Percentiles rank a stretch among this genome's conserved stretches.
Conservation (phyloP, 192 early-diverging fungal species). For the Thoreauomyces humboldtii region DNA sequence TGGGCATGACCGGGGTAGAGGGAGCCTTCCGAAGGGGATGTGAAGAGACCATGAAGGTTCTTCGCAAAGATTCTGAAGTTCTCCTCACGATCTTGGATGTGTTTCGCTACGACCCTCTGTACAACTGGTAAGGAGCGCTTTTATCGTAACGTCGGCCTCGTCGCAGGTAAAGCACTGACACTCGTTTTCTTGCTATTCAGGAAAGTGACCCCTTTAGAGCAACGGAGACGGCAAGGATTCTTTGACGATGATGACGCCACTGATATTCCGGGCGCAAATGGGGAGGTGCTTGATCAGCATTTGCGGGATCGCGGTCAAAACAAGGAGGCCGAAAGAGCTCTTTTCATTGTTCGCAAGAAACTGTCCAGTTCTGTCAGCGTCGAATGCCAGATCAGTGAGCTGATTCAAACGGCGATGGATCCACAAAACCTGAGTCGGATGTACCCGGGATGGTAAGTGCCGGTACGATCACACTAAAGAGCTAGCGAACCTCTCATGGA, state of each 20-base stretch:
- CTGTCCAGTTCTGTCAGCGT: slow-evolving; percentile 56
- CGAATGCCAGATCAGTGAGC: slow-evolving; percentile 71
- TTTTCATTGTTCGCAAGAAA: slow-evolving; percentile 62
- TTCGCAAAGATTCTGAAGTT: slow-evolving; percentile 77
- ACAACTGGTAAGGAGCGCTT: slow-evolving; percentile 52
- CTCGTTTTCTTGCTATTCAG: not conserved
- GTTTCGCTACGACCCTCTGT: slow-evolving; percentile 89
- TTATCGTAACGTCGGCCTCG: slow-evolving; percentile 10
- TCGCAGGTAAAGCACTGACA: not conserved
- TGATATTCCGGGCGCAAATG: not conserved
- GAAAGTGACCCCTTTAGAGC: slow-evolving; percentile 30
- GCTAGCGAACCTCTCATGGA: too few species aligned
- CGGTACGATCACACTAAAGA: too few species aligned
- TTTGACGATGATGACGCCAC: slow-evolving; percentile 6
- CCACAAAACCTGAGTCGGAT: slow-evolving; percentile 54
- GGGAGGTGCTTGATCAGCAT: not conserved
- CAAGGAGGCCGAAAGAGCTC: slow-evolving; percentile 67
- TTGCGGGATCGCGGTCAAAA: slow-evolving; percentile 34
- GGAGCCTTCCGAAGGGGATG: slow-evolving; percentile 77
- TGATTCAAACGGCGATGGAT: slow-evolving; percentile 66
- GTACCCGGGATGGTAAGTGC: slow-evolving; percentile 55
- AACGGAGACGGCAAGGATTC: slow-evolving; percentile 18
- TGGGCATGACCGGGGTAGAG: slow-evolving; percentile 79
- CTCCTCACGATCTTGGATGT: slow-evolving; percentile 88
- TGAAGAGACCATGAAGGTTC: slow-evolving; percentile 73